Percentiles rank a stretch among this genome's conserved stretches.
phyloP scores from a whole-genome alignment of 1,139 yeast species.

The Magnusiomyces ingens region DNA sequence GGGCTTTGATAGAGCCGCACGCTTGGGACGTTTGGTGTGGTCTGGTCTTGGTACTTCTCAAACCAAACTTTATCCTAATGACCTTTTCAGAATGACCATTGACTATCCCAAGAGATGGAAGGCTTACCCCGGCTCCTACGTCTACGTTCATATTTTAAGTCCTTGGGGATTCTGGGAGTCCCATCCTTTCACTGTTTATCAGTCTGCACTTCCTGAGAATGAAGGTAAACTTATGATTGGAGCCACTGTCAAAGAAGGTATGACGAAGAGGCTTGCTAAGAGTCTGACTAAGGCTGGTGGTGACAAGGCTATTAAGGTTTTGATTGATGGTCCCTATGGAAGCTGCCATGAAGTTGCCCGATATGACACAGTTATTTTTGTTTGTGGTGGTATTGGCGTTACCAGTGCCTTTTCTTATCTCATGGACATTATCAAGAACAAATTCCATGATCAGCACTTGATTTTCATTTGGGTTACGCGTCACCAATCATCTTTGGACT shows the following conservation, averaged over 20 bases:
- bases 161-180: conserved; percentile 39
- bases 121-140: conserved; percentile 50
- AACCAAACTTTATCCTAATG: conserved; percentile 27
- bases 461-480: conserved; percentile 49
- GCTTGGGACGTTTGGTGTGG: conserved; percentile 32
- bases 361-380: conserved; percentile 44
- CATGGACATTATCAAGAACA: conserved; percentile 17
- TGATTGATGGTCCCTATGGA: conserved; percentile 57
- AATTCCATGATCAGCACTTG: conserved; percentile 24
- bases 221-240: conserved; percentile 27
- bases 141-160: conserved; percentile 47
- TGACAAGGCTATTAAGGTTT: conserved; percentile 28
- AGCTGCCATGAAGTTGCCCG: conserved; percentile 41
- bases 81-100: conserved; percentile 25
- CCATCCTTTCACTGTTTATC: conserved; percentile 56
- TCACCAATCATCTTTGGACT: conserved; percentile 40
- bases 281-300: conserved; percentile 6
- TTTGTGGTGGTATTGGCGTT: conserved; percentile 65
- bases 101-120: conserved; percentile 34
- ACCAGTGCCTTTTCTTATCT: conserved; percentile 41
- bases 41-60: conserved; percentile 40
- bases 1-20: conserved; percentile 34
- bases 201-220: conserved; percentile 18
- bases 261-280: conserved; percentile 24
- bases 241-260: conserved; percentile 33